phyloP scores from a whole-genome alignment of 2,329 filamentous ascomycete genomes.

The Colletotrichum chlorophyti region DNA sequence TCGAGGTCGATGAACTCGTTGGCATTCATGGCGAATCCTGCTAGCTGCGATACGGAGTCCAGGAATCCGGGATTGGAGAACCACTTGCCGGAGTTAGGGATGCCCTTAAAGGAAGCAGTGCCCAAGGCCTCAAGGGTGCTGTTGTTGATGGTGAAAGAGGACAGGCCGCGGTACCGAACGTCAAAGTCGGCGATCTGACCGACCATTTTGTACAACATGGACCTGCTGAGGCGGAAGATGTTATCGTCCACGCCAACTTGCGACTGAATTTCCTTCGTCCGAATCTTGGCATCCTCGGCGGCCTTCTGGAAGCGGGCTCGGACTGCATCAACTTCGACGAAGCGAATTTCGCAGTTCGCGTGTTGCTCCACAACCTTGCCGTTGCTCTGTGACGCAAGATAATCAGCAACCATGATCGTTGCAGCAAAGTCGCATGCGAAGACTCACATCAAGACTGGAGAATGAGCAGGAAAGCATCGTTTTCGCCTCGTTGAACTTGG shows the following conservation, averaged over 20 bases:
- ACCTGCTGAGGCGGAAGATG: conserved; percentile 75
- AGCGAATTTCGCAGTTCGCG: conserved; percentile 64
- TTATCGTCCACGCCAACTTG: conserved; percentile 67
- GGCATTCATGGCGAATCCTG: conserved; percentile 67
- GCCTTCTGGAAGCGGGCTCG: conserved; percentile 69
- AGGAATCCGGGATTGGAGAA: conserved; percentile 65
- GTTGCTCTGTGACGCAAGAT: conserved; percentile 64
- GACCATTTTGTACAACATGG: conserved; percentile 78
- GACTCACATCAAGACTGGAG: not conserved
- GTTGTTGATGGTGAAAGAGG: conserved; percentile 62
- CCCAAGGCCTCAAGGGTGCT: conserved; percentile 49
- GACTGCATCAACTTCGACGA: conserved; percentile 65
- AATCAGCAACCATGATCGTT: conserved; percentile 51
- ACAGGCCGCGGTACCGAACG: conserved; percentile 60
- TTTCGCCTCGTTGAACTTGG: conserved; percentile 59
- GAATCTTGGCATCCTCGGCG: conserved; percentile 71
- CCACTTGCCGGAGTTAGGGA: conserved; percentile 52
- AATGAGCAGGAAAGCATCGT: not conserved
- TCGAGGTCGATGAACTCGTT: conserved; percentile 62
- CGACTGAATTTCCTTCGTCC: conserved; percentile 60
- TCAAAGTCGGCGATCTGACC: conserved; percentile 63
- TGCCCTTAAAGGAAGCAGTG: conserved; percentile 52
- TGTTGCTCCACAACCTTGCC: conserved; percentile 67
- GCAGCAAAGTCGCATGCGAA: not conserved
- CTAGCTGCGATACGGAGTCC: conserved; percentile 63